phyloP scores from a whole-genome alignment of 2,329 filamentous ascomycete genomes.

The Alternaria sp. region DNA sequence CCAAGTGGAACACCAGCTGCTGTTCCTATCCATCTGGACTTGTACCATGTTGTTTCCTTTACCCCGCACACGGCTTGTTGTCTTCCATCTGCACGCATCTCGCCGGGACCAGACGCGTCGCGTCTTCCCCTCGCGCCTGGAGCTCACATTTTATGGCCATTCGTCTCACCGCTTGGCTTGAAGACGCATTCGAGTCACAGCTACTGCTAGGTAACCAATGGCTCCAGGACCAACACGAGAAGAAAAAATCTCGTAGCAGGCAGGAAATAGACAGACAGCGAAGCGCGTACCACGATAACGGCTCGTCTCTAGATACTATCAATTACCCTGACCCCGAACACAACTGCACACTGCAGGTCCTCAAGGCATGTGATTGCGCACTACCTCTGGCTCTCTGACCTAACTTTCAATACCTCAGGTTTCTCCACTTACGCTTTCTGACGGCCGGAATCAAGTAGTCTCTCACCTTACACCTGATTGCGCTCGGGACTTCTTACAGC shows the following conservation, averaged over 20 bases:
- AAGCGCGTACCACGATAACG: conserved; percentile 47
- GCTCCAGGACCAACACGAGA: conserved; percentile 25
- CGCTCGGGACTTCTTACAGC: conserved; percentile 14
- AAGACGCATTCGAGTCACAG: conserved; percentile 28
- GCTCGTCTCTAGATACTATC: conserved; percentile 43
- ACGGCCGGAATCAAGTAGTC: conserved; percentile 33
- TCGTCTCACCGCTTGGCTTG: conserved; percentile 33
- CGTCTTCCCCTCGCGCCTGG: conserved; percentile 14
- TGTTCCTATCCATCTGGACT: background rate
- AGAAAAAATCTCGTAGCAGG: conserved; percentile 13
- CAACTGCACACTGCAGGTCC: conserved; percentile 29
- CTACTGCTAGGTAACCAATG: conserved; percentile 34
- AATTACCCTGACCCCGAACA: conserved; percentile 18
- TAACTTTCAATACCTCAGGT: conserved; percentile 17
- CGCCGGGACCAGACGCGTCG: conserved; percentile 20
- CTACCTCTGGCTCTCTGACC: background rate
- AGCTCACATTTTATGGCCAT: conserved; percentile 21
- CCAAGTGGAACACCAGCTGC: background rate
- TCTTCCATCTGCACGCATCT: background rate
- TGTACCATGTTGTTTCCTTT: background rate
- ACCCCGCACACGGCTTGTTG: background rate
- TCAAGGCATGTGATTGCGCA: conserved; percentile 28
- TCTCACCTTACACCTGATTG: conserved; percentile 26
- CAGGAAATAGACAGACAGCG: conserved; percentile 22
- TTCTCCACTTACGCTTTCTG: conserved; percentile 36